These are phyloP conservation scores for Melampsora americana DNA, from an alignment of 1,284 basidiomycete genomes.

Conservation along the genomic window DNA sequence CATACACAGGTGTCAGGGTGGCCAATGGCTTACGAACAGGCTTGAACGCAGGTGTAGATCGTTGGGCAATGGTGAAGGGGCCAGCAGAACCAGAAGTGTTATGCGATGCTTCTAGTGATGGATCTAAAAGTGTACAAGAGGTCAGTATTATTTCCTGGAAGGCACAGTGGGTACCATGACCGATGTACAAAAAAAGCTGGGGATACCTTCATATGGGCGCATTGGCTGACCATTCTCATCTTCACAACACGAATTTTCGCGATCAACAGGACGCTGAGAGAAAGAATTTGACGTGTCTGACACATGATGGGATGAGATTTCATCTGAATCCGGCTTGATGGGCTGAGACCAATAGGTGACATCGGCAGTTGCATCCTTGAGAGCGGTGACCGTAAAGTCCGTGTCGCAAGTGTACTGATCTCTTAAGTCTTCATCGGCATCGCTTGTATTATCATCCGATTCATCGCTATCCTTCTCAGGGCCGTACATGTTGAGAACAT, in stretches of 20 bases:
- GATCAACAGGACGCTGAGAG: not conserved
- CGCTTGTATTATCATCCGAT: conserved; percentile 42
- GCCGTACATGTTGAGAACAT: conserved; percentile 38
- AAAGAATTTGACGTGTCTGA: not conserved
- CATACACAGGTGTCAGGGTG: conserved; percentile 20
- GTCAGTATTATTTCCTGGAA: not conserved
- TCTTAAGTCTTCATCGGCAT: conserved; percentile 26
- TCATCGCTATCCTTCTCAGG: conserved; percentile 34
- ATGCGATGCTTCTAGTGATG: not conserved
- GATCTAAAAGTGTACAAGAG: not conserved
- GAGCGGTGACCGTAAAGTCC: conserved; percentile 13
- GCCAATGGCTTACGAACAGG: conserved; percentile 41
- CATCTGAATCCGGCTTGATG: not conserved
- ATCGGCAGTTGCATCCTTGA: conserved; percentile 41
- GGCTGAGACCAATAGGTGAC: conserved; percentile 44
- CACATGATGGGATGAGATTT: not conserved
- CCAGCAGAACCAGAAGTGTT: not conserved
- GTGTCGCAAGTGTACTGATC: conserved; percentile 21
- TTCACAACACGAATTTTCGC: not conserved
- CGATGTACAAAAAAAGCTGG: no score
- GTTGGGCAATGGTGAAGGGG: not conserved
- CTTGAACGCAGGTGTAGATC: conserved; percentile 25
- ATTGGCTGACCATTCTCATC: not conserved
- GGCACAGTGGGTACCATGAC: not conserved
- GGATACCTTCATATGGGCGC: not conserved